A percentile compares a stretch with the other conserved stretches of the same genome.
These are phyloP conservation scores for Medicago ruthenica DNA, from an alignment of 306 rosid species.

Conservation along the genomic window DNA sequence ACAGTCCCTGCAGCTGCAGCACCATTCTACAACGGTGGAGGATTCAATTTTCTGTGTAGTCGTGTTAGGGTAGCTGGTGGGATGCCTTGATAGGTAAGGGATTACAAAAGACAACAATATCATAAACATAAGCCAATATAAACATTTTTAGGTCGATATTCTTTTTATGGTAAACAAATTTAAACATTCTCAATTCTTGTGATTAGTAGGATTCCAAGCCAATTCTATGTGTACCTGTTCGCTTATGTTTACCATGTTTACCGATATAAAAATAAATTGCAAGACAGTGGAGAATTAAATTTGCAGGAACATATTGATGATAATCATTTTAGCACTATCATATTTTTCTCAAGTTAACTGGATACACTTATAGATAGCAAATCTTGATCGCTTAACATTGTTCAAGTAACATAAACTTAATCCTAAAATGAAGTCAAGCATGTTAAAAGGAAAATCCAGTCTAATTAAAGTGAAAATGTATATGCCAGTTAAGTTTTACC, in stretches of 20 bases:
- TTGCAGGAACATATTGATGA: conserved; percentile 16
- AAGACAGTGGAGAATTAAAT: not conserved
- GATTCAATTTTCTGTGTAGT: not conserved
- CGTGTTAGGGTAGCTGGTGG: not conserved
- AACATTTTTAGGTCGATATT: not conserved
- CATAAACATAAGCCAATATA: not conserved
- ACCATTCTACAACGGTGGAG: not conserved
- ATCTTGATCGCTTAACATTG: not conserved
- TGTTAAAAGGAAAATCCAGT: conserved; percentile 40
- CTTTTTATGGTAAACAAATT: not conserved
- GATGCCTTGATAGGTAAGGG: not conserved
- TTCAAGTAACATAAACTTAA: conserved; percentile 26
- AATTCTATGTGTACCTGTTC: no score
- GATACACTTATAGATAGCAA: conserved; percentile 36
- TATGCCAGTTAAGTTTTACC: conserved; percentile 3
- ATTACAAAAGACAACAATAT: not conserved
- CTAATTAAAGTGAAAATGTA: conserved; percentile 37
- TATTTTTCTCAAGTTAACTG: conserved; percentile 39
- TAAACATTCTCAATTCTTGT: not conserved
- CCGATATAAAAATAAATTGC: no score
- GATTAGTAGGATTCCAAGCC: not conserved
- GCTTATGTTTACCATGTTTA: no score
- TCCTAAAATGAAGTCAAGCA: conserved; percentile 43
- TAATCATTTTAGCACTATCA: conserved; percentile 36
- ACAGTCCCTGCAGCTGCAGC: no score